Base-by-base conservation (phyloP, 164 flowering plant genomes). In the Dillenia turbinata region DNA sequence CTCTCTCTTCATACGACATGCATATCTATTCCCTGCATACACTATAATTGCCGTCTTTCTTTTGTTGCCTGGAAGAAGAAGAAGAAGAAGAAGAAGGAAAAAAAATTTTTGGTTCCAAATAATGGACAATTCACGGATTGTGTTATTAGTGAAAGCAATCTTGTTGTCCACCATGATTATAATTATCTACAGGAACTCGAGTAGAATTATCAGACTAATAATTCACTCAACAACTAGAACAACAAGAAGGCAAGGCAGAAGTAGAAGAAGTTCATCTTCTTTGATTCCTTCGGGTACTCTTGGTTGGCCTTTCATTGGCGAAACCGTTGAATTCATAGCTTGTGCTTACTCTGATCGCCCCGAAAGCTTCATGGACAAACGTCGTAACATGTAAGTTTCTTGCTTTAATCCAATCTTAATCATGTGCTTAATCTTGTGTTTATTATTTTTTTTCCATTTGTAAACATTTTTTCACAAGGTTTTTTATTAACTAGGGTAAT, bases 281-380 rank as follows among this genome's bases (percentile, higher is more conserved):
- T 5, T 33, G 40, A 33, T 88, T 67, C 97, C 96, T 51, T 57
- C 63, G 45, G 98, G 98, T 6, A 72, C 75, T 62, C 75, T 86
- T 8, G 97, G 98, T 45, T 90, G 91, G 96, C 97, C 97, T 45
- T 60, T 89, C 22, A 48, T 93, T 26, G 97, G 98, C 0, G 97
- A 93, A 78, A 89, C 97, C 67, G 58, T 93, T 5, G 91, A 89
- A 64, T 93, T 90, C 83, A 79, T 93, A 63, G 79, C 91, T 33
- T 86, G 81, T 60, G 98, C 92, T 61, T 89, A 83, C 68, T 80
- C 97, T 0, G 81, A 83, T 69, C 78, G 70, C 33, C 98, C 98
- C 6, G 96, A 90, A 69, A 78, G 69, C 71, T 93, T 93, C 81
- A 83, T 90, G 94, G 81, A 89, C 60, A 87, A 83, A 52, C 90